Conservation (phyloP, 2,329 filamentous ascomycete species). For the Monilinia vaccinii-corymbosi region DNA sequence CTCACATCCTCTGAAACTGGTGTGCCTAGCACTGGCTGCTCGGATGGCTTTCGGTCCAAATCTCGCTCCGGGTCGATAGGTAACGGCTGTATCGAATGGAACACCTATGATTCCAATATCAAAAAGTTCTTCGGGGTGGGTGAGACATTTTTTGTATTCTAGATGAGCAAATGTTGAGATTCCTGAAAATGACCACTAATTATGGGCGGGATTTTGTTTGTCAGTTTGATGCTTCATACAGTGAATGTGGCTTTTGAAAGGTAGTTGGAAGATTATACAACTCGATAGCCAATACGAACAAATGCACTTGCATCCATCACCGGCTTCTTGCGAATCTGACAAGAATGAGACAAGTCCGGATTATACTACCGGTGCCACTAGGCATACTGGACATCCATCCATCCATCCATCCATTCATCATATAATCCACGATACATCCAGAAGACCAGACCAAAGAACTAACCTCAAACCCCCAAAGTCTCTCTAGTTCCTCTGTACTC, state of each 20-base stretch:
- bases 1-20: constrained; percentile 59
- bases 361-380: neutral
- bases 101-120: constrained; percentile 66
- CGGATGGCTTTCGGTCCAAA: constrained; percentile 86
- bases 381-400: neutral
- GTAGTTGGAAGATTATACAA: no score
- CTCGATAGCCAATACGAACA: neutral
- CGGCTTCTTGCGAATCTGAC: no score
- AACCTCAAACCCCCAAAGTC: constrained; percentile 50
- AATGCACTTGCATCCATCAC: neutral
- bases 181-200: constrained; percentile 56
- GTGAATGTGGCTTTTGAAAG: neutral
- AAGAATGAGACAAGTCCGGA: neutral
- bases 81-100: constrained; percentile 66
- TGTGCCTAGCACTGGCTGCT: constrained; percentile 73
- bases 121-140: constrained; percentile 47
- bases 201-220: neutral
- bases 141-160: constrained; percentile 58
- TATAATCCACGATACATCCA: neutral
- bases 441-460: neutral
- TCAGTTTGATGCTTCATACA: neutral
- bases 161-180: constrained; percentile 70
- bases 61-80: constrained; percentile 62
- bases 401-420: neutral
- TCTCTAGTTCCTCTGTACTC: constrained; percentile 42